Evolutionary conservation across 2,329 filamentous ascomycete genomes (phyloP).

Genomic region (Amphichorda felina): DNA sequence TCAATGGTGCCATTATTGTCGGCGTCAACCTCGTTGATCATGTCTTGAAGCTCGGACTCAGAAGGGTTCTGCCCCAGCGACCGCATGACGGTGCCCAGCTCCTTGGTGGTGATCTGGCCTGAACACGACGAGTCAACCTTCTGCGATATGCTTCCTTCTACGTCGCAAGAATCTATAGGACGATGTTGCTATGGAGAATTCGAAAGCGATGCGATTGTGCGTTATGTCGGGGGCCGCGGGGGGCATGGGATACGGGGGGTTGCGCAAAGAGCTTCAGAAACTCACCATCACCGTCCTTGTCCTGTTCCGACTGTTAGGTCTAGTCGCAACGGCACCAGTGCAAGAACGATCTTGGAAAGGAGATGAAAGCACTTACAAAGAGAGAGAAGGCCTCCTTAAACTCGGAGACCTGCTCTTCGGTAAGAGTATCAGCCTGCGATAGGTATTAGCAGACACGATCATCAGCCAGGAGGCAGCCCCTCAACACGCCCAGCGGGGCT

Average conservation of each 20-base stretch:
- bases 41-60: slow-evolving; percentile 82
- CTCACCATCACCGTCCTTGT: slow-evolving; percentile 88
- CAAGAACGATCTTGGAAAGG: neutral
- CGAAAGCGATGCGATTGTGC: neutral
- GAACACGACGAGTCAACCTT: neutral
- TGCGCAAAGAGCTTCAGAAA: slow-evolving; percentile 15
- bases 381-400: slow-evolving; percentile 99
- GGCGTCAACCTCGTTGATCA: slow-evolving; percentile 89
- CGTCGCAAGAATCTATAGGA: neutral
- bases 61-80: slow-evolving; percentile 83
- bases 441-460: slow-evolving; percentile 13
- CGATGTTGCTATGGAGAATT: neutral
- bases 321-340: neutral
- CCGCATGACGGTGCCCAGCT: slow-evolving; percentile 83
- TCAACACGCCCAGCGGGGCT: slow-evolving; percentile 6
- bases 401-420: slow-evolving; percentile 99
- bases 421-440: slow-evolving; percentile 84
- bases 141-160: neutral
- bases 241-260: neutral
- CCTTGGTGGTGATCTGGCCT: slow-evolving; percentile 90
- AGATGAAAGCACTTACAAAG: slow-evolving; percentile 60
- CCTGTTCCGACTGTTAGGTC: slow-evolving; percentile 27
- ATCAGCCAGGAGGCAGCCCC: slow-evolving; percentile 10
- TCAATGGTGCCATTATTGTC: slow-evolving; percentile 91
- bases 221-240: neutral